Base-by-base conservation (phyloP, 257 asterid species). In the Apocynum venetum region DNA sequence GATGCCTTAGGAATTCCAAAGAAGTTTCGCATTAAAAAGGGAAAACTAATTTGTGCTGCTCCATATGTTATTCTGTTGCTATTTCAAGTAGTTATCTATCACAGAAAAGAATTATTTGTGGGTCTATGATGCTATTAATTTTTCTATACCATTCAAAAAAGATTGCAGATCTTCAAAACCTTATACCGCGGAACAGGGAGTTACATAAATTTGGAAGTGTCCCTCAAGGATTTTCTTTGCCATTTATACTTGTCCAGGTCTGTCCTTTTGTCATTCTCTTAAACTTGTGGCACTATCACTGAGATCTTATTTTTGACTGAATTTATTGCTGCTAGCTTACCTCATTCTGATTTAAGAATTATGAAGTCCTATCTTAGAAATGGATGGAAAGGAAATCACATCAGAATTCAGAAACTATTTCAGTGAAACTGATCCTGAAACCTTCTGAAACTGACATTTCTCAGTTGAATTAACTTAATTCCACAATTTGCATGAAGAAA, bases 191-290 rank as follows among this genome's bases (percentile, higher is more conserved):
- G 64, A 81, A 81, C 36, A 41, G 51, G 15, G 76, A 73, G 66
- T 56, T 67, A 55, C 52, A 43, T 59, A 55, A 65, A 31, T 73
- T 56, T 65, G 73, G 66, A 36, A 55, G 14, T 12, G 76, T 44
- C 49, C 76, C 78, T 6, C 66, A 67, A 65, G 65, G 84, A n/a
- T 52, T 77, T 49, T 46, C 82, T 73, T 76, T 80, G 60, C 83
- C 83, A 70, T 76, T 80, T 76, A 48, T 80, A 59, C 55, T 82
- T 12, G 72, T 76, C 47, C 79, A 65, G 72, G 78, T 83, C 36
- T 43, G 73, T 68, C 38, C 52, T 19, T 67, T 41, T 66, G 1
- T 65, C 25, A 65, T 35, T 14, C 25, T 65, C 8, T 36, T 65
- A 36, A 14, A 35, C 11, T 65, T 65, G 47, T 65, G 9, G 66